These are phyloP conservation scores for Pleurotus giganteus DNA, from an alignment of 768 basidiomycete species.

Conservation along the genomic window DNA sequence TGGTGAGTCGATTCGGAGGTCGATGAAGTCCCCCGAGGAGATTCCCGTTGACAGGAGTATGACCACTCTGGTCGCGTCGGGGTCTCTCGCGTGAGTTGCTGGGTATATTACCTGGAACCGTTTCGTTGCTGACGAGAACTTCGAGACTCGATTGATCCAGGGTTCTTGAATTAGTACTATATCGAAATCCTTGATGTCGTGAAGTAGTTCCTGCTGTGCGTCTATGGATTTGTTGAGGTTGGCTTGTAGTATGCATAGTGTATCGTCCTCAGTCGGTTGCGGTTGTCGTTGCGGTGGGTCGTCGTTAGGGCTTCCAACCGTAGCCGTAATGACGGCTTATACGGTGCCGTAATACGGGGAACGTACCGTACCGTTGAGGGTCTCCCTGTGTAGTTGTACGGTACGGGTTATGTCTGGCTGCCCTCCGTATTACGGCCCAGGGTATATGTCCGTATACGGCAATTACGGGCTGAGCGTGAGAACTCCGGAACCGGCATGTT, in stretches of 20 bases:
- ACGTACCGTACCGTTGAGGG: no score
- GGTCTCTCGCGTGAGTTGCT: constrained; percentile 8
- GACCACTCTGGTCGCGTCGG: not conserved
- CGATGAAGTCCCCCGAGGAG: not conserved
- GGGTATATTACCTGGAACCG: constrained; percentile 25
- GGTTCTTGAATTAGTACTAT: constrained; percentile 31
- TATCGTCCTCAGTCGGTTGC: not conserved
- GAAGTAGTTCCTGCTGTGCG: constrained; percentile 10
- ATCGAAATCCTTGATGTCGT: constrained; percentile 14
- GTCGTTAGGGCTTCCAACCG: no score
- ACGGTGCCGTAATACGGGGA: not conserved
- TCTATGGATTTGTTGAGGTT: constrained; percentile 27
- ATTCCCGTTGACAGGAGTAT: constrained; percentile 9
- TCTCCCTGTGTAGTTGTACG: not conserved
- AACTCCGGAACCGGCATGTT: no score
- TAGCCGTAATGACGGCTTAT: no score
- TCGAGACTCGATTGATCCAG: constrained; percentile 16
- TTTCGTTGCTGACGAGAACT: constrained; percentile 11
- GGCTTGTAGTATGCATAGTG: constrained; percentile 19
- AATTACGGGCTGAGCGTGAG: no score
- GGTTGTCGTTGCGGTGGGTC: not conserved
- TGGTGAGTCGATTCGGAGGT: constrained; percentile 2
- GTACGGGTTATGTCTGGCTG: not conserved
- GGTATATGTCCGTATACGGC: no score
- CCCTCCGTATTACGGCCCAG: no score